A percentile compares a stretch with the other conserved stretches of the same genome.
Evolutionary conservation across 805 yeast species (phyloP).

Genomic region (Metschnikowia lochheadii): DNA sequence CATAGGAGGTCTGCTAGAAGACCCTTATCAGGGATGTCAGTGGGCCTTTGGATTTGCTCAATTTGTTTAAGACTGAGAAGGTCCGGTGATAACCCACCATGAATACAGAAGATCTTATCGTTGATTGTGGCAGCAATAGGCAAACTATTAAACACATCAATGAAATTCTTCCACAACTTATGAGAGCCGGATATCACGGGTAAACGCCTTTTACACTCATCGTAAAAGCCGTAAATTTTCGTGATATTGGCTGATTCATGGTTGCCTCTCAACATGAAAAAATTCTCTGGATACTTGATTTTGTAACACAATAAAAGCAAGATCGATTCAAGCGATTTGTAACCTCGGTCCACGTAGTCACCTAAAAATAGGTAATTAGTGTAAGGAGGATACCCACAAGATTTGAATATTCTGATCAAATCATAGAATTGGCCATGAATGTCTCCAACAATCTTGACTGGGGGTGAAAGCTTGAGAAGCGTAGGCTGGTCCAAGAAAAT

Average conservation of each 20-base stretch:
- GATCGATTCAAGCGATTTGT: constrained; percentile 54
- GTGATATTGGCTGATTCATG: constrained; percentile 59
- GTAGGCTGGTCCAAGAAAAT: constrained; percentile 64
- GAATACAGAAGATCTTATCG: constrained; percentile 55
- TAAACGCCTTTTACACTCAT: constrained; percentile 55
- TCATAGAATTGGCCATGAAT: constrained; percentile 68
- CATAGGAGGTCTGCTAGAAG: constrained; percentile 72
- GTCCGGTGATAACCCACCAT: constrained; percentile 76
- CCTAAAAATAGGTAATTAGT: constrained; percentile 55
- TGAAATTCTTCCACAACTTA: constrained; percentile 48
- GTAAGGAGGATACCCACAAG: constrained; percentile 58
- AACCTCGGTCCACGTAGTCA: constrained; percentile 58
- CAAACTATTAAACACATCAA: constrained; percentile 55
- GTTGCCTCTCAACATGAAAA: constrained; percentile 57
- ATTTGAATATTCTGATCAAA: constrained; percentile 49
- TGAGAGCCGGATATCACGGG: constrained; percentile 23
- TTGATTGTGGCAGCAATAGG: constrained; percentile 62
- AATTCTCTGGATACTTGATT: constrained; percentile 57
- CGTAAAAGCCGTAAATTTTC: constrained; percentile 57
- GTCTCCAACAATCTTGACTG: constrained; percentile 81
- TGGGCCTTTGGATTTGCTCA: constrained; percentile 69
- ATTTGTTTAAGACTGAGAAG: constrained; percentile 62
- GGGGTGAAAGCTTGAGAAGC: constrained; percentile 62
- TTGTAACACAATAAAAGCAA: constrained; percentile 49
- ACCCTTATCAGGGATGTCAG: constrained; percentile 81